phyloP scores from a whole-genome alignment of 2,329 filamentous ascomycete species.

The Incumbomyces delicatus region DNA sequence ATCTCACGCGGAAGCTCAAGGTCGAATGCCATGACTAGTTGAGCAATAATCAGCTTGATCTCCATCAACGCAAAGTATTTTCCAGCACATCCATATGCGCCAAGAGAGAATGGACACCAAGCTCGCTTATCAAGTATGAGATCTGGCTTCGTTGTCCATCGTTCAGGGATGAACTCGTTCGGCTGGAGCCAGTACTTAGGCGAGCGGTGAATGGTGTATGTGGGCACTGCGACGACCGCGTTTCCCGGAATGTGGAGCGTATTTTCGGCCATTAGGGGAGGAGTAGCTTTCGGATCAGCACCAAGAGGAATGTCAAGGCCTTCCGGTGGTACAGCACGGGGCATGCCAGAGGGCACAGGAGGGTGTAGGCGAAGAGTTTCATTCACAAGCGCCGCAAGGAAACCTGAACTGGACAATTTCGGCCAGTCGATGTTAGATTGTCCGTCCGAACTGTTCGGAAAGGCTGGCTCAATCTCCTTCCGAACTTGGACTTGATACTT shows the following conservation, averaged over 20 bases:
- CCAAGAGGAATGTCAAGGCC: slow-evolving; percentile 28
- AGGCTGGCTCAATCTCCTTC: slow-evolving; percentile 20
- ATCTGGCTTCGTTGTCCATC: slow-evolving; percentile 36
- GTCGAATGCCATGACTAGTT: not conserved
- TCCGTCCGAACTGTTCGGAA: not conserved
- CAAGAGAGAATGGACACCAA: slow-evolving; percentile 41
- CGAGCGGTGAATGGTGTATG: slow-evolving; percentile 43
- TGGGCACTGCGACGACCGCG: slow-evolving; percentile 34
- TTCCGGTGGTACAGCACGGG: slow-evolving; percentile 29
- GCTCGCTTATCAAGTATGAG: slow-evolving; percentile 28
- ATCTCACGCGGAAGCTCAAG: not conserved
- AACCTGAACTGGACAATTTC: slow-evolving; percentile 1
- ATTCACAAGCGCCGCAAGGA: slow-evolving; percentile 36
- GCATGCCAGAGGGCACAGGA: slow-evolving; percentile 31
- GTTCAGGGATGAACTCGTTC: slow-evolving; percentile 35
- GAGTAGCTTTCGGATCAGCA: slow-evolving; percentile 20
- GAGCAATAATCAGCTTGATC: slow-evolving; percentile 14
- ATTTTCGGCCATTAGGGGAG: slow-evolving; percentile 13
- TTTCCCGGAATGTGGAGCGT: slow-evolving; percentile 32
- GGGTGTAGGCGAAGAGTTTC: slow-evolving; percentile 36
- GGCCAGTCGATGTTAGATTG: not conserved
- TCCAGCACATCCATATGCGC: slow-evolving; percentile 37
- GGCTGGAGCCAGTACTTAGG: slow-evolving; percentile 37
- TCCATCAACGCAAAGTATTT: slow-evolving; percentile 34
- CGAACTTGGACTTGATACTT: slow-evolving; percentile 24